These are phyloP conservation scores for Hamigera avellanea DNA, from an alignment of 495 filamentous ascomycete genomes.

Conservation along the genomic window DNA sequence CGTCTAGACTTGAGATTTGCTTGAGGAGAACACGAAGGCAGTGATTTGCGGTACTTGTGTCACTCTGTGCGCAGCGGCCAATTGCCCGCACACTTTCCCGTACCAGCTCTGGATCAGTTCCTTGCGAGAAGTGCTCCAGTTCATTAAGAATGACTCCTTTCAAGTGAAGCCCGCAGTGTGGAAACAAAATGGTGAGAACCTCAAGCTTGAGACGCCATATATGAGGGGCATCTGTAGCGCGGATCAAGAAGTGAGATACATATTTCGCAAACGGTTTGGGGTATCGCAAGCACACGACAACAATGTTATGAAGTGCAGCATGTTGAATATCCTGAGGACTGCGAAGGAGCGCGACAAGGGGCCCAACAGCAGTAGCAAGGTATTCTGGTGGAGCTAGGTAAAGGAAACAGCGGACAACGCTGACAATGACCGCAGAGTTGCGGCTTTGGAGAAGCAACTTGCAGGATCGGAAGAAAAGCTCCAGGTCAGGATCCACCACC, in stretches of 20 bases:
- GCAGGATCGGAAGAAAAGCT: constrained; percentile 68
- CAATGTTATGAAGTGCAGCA: constrained; percentile 85
- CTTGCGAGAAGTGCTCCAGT: constrained; percentile 80
- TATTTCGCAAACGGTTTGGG: constrained; percentile 74
- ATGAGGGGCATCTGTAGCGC: constrained; percentile 65
- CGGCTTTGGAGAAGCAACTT: constrained; percentile 79
- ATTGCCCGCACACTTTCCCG: constrained; percentile 84
- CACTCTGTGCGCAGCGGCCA: constrained; percentile 79
- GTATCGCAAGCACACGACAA: constrained; percentile 64
- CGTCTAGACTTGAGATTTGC: constrained; percentile 75
- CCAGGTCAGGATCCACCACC: constrained; percentile 70
- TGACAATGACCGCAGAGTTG: constrained; percentile 84
- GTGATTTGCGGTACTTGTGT: constrained; percentile 53
- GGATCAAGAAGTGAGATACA: constrained; percentile 76
- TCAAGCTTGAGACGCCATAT: constrained; percentile 89
- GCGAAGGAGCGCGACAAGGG: constrained; percentile 73
- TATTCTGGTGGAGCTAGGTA: constrained; percentile 70
- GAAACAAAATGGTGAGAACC: constrained; percentile 78
- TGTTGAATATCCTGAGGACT: constrained; percentile 77
- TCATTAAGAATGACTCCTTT: constrained; percentile 84
- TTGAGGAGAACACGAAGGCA: constrained; percentile 73
- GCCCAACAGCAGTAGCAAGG: constrained; percentile 60
- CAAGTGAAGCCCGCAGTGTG: constrained; percentile 58
- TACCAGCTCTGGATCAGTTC: constrained; percentile 64
- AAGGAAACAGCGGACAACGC: constrained; percentile 73